These are phyloP conservation scores for Nemania abortiva DNA, from an alignment of 2,329 filamentous ascomycete species.

Conservation along the genomic window DNA sequence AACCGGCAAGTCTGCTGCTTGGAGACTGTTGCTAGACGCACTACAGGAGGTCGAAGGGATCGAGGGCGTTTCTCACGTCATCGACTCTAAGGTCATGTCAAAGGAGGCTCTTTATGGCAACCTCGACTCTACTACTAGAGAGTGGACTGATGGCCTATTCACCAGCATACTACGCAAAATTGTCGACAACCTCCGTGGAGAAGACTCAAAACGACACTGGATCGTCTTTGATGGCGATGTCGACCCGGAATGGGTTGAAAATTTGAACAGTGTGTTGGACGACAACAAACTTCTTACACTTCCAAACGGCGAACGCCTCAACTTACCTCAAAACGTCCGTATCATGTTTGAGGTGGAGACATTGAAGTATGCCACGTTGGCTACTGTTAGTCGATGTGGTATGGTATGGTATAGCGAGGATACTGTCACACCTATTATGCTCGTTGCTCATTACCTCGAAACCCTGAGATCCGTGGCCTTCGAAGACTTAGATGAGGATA, in stretches of 20 bases:
- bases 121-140: constrained; percentile 93
- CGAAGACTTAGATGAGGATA: constrained; percentile 95
- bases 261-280: constrained; percentile 98
- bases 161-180: constrained; percentile 98
- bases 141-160: constrained; percentile 99
- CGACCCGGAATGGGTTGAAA: constrained; percentile 99
- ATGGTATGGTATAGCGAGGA: constrained; percentile 99
- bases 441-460: constrained; percentile 91
- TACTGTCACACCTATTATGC: constrained; percentile 91
- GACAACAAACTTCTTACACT: constrained; percentile 98
- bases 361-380: constrained; percentile 94
- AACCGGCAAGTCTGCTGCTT: constrained; percentile 95
- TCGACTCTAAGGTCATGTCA: constrained; percentile 99
- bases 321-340: constrained; percentile 91
- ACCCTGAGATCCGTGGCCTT: constrained; percentile 85
- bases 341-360: constrained; percentile 99
- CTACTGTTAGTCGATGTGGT: constrained; percentile 98
- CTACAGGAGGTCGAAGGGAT: constrained; percentile 90
- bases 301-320: constrained; percentile 97
- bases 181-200: constrained; percentile 96
- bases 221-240: constrained; percentile 99
- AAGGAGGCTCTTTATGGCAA: constrained; percentile 98
- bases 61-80: constrained; percentile 96
- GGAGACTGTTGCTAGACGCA: constrained; percentile 91
- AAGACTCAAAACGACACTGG: constrained; percentile 97